These are phyloP conservation scores for Cryptomeria japonica DNA, from an alignment of 75 land plant species.

Conservation along the genomic window DNA sequence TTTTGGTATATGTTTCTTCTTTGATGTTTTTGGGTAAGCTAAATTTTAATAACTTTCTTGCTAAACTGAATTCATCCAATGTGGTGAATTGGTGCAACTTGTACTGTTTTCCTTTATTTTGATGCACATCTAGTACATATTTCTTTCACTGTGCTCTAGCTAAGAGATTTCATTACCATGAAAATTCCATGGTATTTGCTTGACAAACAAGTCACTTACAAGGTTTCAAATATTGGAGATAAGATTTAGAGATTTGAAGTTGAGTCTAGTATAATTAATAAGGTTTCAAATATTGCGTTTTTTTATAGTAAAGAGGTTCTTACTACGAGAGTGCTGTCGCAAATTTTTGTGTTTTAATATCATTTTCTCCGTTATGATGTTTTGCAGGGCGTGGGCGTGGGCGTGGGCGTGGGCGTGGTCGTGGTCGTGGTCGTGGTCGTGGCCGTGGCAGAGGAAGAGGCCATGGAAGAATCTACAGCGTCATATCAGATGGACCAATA, in stretches of 20 bases:
- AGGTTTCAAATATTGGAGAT: no score
- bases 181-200: background rate
- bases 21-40: background rate
- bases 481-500: slow-evolving; percentile 17
- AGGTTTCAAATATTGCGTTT: background rate
- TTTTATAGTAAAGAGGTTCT: background rate
- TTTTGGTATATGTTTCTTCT: background rate
- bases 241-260: no score
- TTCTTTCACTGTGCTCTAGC: background rate
- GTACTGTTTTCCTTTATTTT: background rate
- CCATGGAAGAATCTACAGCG: slow-evolving; percentile 18
- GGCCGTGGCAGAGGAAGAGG: slow-evolving; percentile 28
- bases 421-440: background rate
- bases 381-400: slow-evolving; percentile 16
- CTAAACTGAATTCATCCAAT: background rate
- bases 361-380: background rate
- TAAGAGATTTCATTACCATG: background rate
- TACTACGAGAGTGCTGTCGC: background rate
- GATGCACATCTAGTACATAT: background rate
- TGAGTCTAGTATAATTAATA: background rate
- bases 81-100: background rate
- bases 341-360: background rate
- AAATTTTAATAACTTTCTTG: background rate
- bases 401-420: no score
- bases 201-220: background rate